Evolutionary conservation across 208 protist species (phyloP).

Genomic region (Leishmania aethiopica): DNA sequence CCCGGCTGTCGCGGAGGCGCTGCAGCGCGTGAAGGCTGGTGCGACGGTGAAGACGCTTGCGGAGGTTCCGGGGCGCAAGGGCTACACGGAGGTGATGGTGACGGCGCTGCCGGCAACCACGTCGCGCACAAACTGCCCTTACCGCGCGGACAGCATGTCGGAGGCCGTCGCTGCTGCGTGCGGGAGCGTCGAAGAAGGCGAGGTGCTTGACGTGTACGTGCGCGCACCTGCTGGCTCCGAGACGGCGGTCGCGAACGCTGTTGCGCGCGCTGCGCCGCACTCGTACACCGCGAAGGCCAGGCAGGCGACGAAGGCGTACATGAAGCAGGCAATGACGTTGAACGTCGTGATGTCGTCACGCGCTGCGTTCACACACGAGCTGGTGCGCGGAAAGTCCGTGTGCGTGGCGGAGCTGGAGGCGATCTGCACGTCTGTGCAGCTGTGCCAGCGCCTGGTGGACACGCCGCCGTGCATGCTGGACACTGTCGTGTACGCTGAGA

Average conservation of each 20-base stretch:
- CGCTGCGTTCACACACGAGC: slow-evolving; percentile 42
- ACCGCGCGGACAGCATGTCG: slow-evolving; percentile 62
- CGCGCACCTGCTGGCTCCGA: slow-evolving; percentile 41
- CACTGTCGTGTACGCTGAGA: slow-evolving; percentile 74
- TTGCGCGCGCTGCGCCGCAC: slow-evolving; percentile 50
- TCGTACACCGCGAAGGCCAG: slow-evolving; percentile 59
- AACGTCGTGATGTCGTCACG: slow-evolving; percentile 55
- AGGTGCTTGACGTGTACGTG: slow-evolving; percentile 62
- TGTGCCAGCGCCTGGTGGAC: slow-evolving; percentile 86
- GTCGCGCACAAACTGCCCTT: slow-evolving; percentile 71
- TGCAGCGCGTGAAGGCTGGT: slow-evolving; percentile 36
- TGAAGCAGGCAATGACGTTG: slow-evolving; percentile 28
- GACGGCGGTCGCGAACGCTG: slow-evolving; percentile 45
- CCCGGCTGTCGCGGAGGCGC: slow-evolving; percentile 57
- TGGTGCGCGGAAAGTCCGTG: slow-evolving; percentile 27
- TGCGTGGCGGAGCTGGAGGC: slow-evolving; percentile 46
- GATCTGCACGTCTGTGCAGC: slow-evolving; percentile 66
- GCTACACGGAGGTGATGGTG: slow-evolving; percentile 48
- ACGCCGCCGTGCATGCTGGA: slow-evolving; percentile 74
- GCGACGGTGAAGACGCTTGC: slow-evolving; percentile 38
- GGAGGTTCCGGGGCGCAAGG: slow-evolving; percentile 16
- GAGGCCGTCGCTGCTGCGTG: slow-evolving; percentile 36
- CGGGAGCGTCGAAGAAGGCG: slow-evolving; percentile 19
- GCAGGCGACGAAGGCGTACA: slow-evolving; percentile 33
- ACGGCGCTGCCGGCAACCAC: slow-evolving; percentile 47